Base-by-base conservation (phyloP, 2,329 filamentous ascomycete genomes). In the Aspergillus fijiensis region DNA sequence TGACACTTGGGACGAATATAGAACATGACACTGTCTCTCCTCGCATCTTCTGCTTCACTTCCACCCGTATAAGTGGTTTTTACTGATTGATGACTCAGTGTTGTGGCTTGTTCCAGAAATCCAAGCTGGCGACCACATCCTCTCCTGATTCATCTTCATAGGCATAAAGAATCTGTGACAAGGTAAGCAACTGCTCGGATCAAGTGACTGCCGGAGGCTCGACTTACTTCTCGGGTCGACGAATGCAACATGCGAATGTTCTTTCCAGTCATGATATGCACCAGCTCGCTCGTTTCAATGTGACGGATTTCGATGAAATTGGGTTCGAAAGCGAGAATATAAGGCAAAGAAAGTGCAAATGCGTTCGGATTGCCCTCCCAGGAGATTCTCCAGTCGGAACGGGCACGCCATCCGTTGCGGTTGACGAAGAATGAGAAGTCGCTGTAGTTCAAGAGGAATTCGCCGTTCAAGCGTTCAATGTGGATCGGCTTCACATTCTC, bases 371-470 rank as follows among this genome's bases (percentile, higher is more conserved):
- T 91, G 59, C 95, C 95, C 80, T 99, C 95, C 95, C 95, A 99
- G 65, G 94, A 90, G 72, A 99, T 96, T 70, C 90, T 89, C 95
- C 95, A 99, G 76, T 99, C 95, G 5, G 93, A 92, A 70, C 93
- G 85, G 57, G 94, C 94, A 64, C 95, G 88, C 95, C 95, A 99
- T 42, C 95, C 95, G 75, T 99, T 98, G 70, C 95, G 87, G 78
- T 99, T 98, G 73, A 99, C 95, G 72, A 98, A 99, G 85, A 99
- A 99, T 12, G 92, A 96, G 78, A 97, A 99, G 75, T 99, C 95
- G 4, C 92, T 95, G 79, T 99, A 99, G 77, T 97, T 98, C 65
- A 99, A 87, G 67, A 99, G 78, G 82, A 99, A 99, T 74, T 99
- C 95, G 74, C 94, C 93, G 68, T 96, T 96, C 73, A 98, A 88